Evolutionary conservation across 2,329 filamentous ascomycete genomes (phyloP).

Genomic region (Mycogone perniciosa): DNA sequence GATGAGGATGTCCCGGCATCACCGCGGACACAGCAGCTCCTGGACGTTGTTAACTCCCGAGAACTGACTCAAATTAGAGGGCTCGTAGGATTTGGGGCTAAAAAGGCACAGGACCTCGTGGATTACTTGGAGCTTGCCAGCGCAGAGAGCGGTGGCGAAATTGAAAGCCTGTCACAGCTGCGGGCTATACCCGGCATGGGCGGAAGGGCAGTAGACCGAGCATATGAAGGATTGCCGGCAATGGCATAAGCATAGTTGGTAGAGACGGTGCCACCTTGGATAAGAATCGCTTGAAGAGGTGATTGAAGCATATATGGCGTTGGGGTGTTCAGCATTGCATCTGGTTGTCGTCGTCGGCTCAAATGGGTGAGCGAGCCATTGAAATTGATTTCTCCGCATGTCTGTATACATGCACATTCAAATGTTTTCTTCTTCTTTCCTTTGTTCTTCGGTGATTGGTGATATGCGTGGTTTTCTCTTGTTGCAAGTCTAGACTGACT

Average conservation of each 20-base stretch:
- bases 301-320: background rate
- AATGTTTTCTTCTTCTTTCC: background rate
- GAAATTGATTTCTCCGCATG: background rate
- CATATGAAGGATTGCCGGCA: conserved; percentile 41
- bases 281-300: background rate
- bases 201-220: conserved; percentile 49
- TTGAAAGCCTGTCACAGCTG: conserved; percentile 46
- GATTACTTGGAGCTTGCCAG: conserved; percentile 44
- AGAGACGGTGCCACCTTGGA: conserved; percentile 3
- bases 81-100: conserved; percentile 64
- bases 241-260: conserved; percentile 8
- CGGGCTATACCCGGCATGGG: conserved; percentile 51
- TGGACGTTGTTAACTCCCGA: conserved; percentile 68
- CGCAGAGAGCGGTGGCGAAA: conserved; percentile 34
- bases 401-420: background rate
- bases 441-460: background rate
- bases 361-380: background rate
- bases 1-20: conserved; percentile 37
- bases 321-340: background rate
- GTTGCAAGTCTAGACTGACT: background rate
- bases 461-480: background rate
- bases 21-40: conserved; percentile 55
- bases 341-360: background rate
- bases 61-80: conserved; percentile 59
- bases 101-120: conserved; percentile 59